Evolutionary conservation across 805 yeast species (phyloP).

Genomic region (Saturnispora dispora): DNA sequence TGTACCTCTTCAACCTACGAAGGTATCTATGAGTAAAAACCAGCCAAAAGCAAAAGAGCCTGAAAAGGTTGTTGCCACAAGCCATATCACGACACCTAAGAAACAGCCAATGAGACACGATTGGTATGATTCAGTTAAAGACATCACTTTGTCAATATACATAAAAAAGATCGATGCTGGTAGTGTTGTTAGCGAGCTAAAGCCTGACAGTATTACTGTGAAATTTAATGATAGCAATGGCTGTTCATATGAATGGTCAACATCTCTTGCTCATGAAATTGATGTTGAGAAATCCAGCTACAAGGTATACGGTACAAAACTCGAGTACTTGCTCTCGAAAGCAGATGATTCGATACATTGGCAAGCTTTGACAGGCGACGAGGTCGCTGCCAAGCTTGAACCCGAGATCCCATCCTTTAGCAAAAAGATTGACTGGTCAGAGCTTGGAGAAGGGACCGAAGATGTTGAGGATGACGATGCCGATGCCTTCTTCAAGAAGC

Average conservation of each 20-base stretch:
- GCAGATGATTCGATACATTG: neutral
- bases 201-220: conserved; percentile 29
- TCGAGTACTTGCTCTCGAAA: conserved; percentile 37
- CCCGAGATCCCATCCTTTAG: conserved; percentile 39
- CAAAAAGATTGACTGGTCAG: conserved; percentile 62
- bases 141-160: conserved; percentile 60
- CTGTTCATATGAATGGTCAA: conserved; percentile 42
- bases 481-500: conserved; percentile 61
- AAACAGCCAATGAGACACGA: conserved; percentile 40
- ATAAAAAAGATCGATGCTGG: conserved; percentile 55
- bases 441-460: conserved; percentile 30
- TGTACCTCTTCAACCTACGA: neutral
- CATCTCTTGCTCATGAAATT: conserved; percentile 45
- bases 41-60: neutral
- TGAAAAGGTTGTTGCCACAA: neutral
- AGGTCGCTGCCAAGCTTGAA: neutral
- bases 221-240: conserved; percentile 40
- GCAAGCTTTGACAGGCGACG: neutral
- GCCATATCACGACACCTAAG: conserved; percentile 8
- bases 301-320: conserved; percentile 57
- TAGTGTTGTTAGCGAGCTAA: conserved; percentile 33
- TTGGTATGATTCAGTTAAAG: conserved; percentile 59
- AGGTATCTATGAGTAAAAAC: neutral
- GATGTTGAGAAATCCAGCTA: conserved; percentile 35
- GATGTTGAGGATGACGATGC: conserved; percentile 46